Evolutionary conservation across 192 early-diverging fungal species (phyloP).

Genomic region (Backusella australiensis): DNA sequence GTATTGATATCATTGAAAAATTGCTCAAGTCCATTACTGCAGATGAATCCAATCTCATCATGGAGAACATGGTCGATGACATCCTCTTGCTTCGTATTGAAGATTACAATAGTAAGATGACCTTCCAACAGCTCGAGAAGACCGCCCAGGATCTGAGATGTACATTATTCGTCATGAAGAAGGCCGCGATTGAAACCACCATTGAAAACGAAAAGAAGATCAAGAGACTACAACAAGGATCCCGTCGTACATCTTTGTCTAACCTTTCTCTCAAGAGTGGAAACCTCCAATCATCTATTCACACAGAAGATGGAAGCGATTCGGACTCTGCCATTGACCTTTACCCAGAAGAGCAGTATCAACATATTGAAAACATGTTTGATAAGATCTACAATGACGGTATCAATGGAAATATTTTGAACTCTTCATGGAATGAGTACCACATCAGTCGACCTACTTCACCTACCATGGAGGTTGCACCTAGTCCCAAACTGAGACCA

Average conservation of each 20-base stretch:
- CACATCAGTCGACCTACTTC: not conserved
- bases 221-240: slow-evolving; percentile 19
- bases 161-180: slow-evolving; percentile 52
- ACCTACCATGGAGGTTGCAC: not conserved
- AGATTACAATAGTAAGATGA: slow-evolving; percentile 43
- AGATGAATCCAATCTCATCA: slow-evolving; percentile 41
- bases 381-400: slow-evolving; percentile 35
- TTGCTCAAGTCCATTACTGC: slow-evolving; percentile 45
- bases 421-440: not conserved
- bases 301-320: slow-evolving; percentile 16
- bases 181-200: slow-evolving; percentile 50
- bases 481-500: not conserved
- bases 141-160: slow-evolving; percentile 49
- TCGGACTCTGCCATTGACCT: slow-evolving; percentile 28
- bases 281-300: not conserved
- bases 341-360: slow-evolving; percentile 8
- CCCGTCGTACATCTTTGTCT: slow-evolving; percentile 6
- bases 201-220: slow-evolving; percentile 29
- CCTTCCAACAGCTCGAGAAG: slow-evolving; percentile 48
- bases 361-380: slow-evolving; percentile 23
- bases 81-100: slow-evolving; percentile 47
- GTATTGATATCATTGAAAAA: slow-evolving; percentile 44
- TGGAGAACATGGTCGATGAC: slow-evolving; percentile 56
- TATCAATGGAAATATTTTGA: slow-evolving; percentile 18
- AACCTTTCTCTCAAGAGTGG: not conserved